These are phyloP conservation scores for Escovopsis sp. DNA, from an alignment of 2,329 filamentous ascomycete genomes.

Conservation along the genomic window DNA sequence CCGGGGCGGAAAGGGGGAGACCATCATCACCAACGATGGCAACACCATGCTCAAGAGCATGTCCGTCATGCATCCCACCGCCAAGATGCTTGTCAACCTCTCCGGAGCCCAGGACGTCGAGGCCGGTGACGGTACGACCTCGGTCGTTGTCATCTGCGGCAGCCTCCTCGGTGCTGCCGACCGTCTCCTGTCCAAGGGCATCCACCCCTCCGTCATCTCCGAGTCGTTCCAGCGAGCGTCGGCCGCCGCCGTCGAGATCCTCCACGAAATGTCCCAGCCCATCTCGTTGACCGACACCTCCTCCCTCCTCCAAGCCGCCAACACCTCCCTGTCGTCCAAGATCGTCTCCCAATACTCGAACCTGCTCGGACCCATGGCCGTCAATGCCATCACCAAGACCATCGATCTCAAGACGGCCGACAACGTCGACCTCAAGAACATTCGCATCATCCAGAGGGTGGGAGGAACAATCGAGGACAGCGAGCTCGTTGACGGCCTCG, in stretches of 20 bases:
- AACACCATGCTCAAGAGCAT: conserved; percentile 99
- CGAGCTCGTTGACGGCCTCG: conserved; percentile 88
- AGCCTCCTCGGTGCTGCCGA: conserved; percentile 90
- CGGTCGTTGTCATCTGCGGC: conserved; percentile 93
- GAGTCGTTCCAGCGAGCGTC: conserved; percentile 95
- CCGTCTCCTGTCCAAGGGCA: conserved; percentile 76
- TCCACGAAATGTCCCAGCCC: conserved; percentile 91
- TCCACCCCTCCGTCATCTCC: conserved; percentile 95
- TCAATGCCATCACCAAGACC: conserved; percentile 88
- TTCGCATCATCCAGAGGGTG: conserved; percentile 92
- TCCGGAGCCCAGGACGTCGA: conserved; percentile 97
- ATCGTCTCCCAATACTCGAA: conserved; percentile 97
- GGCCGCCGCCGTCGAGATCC: conserved; percentile 70
- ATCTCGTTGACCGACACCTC: conserved; percentile 78
- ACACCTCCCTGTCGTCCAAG: conserved; percentile 94
- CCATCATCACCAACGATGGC: conserved; percentile 98
- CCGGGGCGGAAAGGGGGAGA: conserved; percentile 88
- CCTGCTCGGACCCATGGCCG: conserved; percentile 90
- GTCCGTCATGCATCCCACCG: conserved; percentile 98
- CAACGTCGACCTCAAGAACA: conserved; percentile 93
- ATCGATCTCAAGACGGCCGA: conserved; percentile 93
- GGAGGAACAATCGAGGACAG: conserved; percentile 97
- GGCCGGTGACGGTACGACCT: conserved; percentile 95
- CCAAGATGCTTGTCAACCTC: conserved; percentile 97
- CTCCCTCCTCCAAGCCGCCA: conserved; percentile 87